Percentiles rank a stretch among this genome's conserved stretches.
phyloP scores from a whole-genome alignment of 1,139 yeast species.

The Casaregolazyma suthepensis region DNA sequence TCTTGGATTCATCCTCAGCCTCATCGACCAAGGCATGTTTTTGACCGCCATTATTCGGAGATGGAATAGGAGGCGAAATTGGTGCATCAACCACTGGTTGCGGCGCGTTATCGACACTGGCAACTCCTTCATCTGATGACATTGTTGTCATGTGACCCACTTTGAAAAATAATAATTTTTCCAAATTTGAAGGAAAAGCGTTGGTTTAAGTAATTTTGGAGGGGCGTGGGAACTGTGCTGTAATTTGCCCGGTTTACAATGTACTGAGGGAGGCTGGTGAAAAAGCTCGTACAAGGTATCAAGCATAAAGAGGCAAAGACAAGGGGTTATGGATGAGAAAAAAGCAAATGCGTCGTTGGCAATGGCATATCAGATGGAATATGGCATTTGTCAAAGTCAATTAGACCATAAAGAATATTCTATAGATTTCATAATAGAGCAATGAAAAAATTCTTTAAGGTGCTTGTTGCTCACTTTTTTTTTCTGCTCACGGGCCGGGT shows the following conservation, averaged over 20 bases:
- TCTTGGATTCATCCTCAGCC: conserved; percentile 5
- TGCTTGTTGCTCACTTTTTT: neutral
- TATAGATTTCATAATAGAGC: neutral
- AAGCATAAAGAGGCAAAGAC: neutral
- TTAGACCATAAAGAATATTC: neutral
- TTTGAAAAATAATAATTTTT: conserved; percentile 6
- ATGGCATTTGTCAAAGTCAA: neutral
- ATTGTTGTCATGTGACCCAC: conserved; percentile 7
- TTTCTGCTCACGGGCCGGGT: neutral
- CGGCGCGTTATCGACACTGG: neutral
- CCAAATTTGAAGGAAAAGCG: conserved; percentile 6
- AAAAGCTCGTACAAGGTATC: neutral
- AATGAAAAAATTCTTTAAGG: neutral
- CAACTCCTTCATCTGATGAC: conserved; percentile 1
- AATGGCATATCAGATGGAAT: neutral
- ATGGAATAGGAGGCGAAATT: conserved; percentile 20
- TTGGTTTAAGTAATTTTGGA: conserved; percentile 10
- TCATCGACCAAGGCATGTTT: conserved; percentile 3
- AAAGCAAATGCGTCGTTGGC: neutral
- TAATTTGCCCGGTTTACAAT: conserved; percentile 5
- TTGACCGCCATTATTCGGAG: conserved; percentile 12
- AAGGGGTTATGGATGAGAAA: neutral
- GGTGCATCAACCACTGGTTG: conserved; percentile 14
- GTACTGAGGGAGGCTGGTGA: conserved; percentile 1
- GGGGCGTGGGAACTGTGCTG: conserved; percentile 5